These are phyloP conservation scores for Stachybotrys echinatus DNA, from an alignment of 2,329 filamentous ascomycete species.

Conservation along the genomic window DNA sequence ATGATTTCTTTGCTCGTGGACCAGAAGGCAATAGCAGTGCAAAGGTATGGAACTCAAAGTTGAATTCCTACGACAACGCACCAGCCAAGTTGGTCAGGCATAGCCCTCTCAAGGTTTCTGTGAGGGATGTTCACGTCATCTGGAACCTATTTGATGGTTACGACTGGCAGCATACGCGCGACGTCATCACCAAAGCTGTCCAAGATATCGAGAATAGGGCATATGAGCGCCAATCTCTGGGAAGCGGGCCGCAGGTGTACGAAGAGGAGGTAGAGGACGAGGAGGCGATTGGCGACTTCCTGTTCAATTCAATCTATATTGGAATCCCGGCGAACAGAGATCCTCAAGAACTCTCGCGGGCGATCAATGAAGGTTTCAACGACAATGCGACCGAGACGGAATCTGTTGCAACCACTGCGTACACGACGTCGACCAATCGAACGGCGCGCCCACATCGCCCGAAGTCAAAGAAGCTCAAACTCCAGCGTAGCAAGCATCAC, in stretches of 20 bases:
- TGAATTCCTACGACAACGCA: slow-evolving; percentile 66
- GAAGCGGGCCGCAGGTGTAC: slow-evolving; percentile 50
- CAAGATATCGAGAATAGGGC: slow-evolving; percentile 81
- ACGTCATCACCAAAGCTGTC: slow-evolving; percentile 82
- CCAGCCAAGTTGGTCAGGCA: slow-evolving; percentile 55
- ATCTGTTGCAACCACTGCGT: slow-evolving; percentile 74
- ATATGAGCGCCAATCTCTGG: slow-evolving; percentile 62
- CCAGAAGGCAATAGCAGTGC: slow-evolving; percentile 60
- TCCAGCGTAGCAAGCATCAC: slow-evolving; percentile 82
- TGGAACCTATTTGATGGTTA: slow-evolving; percentile 99
- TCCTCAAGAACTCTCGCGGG: slow-evolving; percentile 71
- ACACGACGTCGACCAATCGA: slow-evolving; percentile 52
- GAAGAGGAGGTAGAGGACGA: slow-evolving; percentile 76
- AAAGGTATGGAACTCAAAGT: slow-evolving; percentile 74
- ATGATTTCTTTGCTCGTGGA: slow-evolving; percentile 68
- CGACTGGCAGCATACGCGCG: slow-evolving; percentile 86
- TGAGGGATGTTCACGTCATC: slow-evolving; percentile 87
- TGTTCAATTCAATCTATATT: slow-evolving; percentile 99
- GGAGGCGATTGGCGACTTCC: slow-evolving; percentile 84
- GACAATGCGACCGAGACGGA: slow-evolving; percentile 85
- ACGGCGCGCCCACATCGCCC: slow-evolving; percentile 35
- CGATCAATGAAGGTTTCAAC: slow-evolving; percentile 84
- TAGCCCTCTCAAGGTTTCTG: slow-evolving; percentile 69
- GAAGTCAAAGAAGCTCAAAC: slow-evolving; percentile 59
- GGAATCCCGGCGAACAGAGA: slow-evolving; percentile 84